Evolutionary conservation across 345 rosid species (phyloP).

Genomic region (Gossypium turneri): DNA sequence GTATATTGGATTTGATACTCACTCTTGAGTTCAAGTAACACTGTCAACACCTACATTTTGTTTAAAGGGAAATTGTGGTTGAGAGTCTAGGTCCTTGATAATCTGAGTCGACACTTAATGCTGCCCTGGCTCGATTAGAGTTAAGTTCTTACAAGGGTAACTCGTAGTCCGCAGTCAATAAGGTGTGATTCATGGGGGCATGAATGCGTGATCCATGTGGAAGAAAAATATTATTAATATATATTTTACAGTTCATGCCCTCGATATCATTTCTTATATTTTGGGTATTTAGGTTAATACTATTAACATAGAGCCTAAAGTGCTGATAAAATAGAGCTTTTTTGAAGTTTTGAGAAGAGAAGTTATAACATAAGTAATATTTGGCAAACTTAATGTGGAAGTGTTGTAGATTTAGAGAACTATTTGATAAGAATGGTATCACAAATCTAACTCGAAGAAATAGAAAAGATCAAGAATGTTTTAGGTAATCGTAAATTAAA

Average conservation of each 20-base stretch:
- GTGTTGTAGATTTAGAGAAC: too few relatives aligned
- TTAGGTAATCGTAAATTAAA: background rate
- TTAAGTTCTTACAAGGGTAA: background rate
- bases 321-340: background rate
- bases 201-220: background rate
- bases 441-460: background rate
- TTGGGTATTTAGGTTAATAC: background rate
- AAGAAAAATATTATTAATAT: background rate
- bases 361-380: background rate
- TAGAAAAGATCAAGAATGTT: background rate
- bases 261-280: background rate
- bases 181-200: background rate
- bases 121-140: background rate
- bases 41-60: background rate
- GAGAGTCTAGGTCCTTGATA: constrained; percentile 2
- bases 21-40: background rate
- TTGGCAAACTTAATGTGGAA: background rate
- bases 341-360: background rate
- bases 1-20: background rate
- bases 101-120: background rate
- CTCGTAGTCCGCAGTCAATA: background rate
- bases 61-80: background rate
- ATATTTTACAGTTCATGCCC: background rate
- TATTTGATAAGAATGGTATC: background rate
- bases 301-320: background rate